Percentiles rank a stretch among this genome's conserved stretches.
phyloP scores from a whole-genome alignment of 352 stramenopile genomes.

The Globisporangium apiculatum region DNA sequence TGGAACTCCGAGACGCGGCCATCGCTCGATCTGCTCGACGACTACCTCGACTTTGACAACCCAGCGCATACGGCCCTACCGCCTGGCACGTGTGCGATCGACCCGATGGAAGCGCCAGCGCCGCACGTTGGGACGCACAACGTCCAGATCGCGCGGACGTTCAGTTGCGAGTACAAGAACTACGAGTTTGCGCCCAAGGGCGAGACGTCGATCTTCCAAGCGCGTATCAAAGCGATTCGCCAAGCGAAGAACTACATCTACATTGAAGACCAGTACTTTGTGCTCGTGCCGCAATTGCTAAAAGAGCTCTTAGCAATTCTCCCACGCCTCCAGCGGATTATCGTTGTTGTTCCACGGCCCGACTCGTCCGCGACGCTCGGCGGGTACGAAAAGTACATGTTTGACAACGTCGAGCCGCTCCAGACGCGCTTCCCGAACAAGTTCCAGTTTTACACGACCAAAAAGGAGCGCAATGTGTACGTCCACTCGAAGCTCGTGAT shows the following conservation, averaged over 20 bases:
- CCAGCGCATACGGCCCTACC: slow-evolving; percentile 7
- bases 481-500: slow-evolving; percentile 13
- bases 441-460: slow-evolving; percentile 19
- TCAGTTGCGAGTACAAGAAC: slow-evolving; percentile 18
- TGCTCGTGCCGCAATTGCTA: slow-evolving; percentile 47
- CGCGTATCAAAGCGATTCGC: slow-evolving; percentile 47
- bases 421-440: slow-evolving; percentile 37
- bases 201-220: slow-evolving; percentile 44
- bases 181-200: slow-evolving; percentile 18
- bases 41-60: slow-evolving; percentile 37
- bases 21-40: slow-evolving; percentile 16
- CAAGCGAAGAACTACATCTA: slow-evolving; percentile 66
- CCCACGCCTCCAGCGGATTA: slow-evolving; percentile 21
- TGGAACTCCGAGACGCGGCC: slow-evolving; percentile 37
- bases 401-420: slow-evolving; percentile 46
- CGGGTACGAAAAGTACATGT: slow-evolving; percentile 31
- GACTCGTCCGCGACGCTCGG: background rate
- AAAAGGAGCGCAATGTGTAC: slow-evolving; percentile 4
- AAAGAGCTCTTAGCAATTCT: slow-evolving; percentile 34
- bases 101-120: background rate
- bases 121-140: background rate
- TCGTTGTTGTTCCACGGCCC: background rate
- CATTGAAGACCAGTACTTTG: slow-evolving; percentile 72
- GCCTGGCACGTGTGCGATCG: slow-evolving; percentile 4
- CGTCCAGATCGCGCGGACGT: slow-evolving; percentile 51